Percentiles rank a stretch among this genome's conserved stretches.
These are phyloP conservation scores for Fusarium virguliforme DNA, from an alignment of 2,329 filamentous ascomycete species.

Conservation along the genomic window DNA sequence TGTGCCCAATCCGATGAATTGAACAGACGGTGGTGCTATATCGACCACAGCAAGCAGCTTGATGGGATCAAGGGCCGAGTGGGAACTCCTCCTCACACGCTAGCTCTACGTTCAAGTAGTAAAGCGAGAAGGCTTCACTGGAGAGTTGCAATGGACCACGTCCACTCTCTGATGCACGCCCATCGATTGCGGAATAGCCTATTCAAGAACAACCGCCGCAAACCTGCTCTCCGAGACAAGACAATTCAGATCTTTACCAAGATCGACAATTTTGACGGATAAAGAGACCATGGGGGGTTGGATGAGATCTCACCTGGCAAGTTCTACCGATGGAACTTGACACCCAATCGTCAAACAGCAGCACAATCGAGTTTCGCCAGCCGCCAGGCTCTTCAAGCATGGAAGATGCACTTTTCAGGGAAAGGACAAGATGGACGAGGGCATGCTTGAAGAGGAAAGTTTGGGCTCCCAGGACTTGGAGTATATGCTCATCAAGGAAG, in stretches of 20 bases:
- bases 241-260: too few species aligned
- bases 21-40: rapidly evolving
- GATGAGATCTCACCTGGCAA: not conserved
- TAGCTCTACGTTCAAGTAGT: too few species aligned
- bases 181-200: too few species aligned
- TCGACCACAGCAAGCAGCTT: not conserved
- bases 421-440: not conserved
- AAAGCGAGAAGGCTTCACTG: too few species aligned
- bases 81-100: not conserved
- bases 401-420: not conserved
- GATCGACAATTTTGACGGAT: too few species aligned
- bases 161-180: too few species aligned
- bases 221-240: too few species aligned
- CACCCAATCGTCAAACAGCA: not conserved
- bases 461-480: not conserved
- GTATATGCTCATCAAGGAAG: not conserved
- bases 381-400: not conserved
- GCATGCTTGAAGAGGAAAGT: not conserved
- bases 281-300: too few species aligned
- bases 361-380: not conserved
- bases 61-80: not conserved
- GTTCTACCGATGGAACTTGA: not conserved
- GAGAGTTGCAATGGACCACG: too few species aligned
- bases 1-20: not conserved
- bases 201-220: too few species aligned